These are phyloP conservation scores for Strigomonas galati DNA, from an alignment of 208 protist species.

Conservation along the genomic window DNA sequence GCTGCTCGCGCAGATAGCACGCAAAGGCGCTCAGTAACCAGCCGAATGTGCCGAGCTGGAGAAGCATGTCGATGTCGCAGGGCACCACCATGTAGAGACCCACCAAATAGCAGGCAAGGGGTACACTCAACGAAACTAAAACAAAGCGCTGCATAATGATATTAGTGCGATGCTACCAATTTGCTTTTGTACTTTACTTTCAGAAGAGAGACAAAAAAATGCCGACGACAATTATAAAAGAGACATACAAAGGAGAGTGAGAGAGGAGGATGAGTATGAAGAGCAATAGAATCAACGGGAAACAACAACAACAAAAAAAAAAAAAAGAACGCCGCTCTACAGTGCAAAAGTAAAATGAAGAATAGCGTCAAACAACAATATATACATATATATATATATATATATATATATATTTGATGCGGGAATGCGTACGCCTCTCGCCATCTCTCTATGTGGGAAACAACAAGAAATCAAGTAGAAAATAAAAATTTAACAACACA, in stretches of 20 bases:
- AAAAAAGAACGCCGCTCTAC: constrained; percentile 9
- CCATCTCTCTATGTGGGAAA: too few relatives aligned
- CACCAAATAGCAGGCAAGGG: constrained; percentile 16
- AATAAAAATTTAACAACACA: not conserved
- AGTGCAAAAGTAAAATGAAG: too few relatives aligned
- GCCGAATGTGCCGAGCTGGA: constrained; percentile 28
- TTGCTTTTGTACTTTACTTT: not conserved
- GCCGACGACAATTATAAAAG: not conserved
- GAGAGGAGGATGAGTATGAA: too few relatives aligned
- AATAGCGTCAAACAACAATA: too few relatives aligned
- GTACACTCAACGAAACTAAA: constrained; percentile 13
- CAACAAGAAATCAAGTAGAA: constrained; percentile 5
- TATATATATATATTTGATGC: too few relatives aligned
- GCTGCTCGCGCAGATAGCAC: constrained; percentile 49
- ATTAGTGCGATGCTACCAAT: not conserved
- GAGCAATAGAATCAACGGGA: constrained; percentile 9
- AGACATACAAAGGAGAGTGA: too few relatives aligned
- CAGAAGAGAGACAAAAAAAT: constrained; percentile 4
- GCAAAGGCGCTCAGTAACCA: constrained; percentile 25
- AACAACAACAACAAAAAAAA: constrained; percentile 3
- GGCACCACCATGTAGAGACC: not conserved
- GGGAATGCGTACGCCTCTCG: too few relatives aligned
- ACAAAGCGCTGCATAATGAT: not conserved
- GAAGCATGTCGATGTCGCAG: constrained; percentile 18
- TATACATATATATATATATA: too few relatives aligned